Evolutionary conservation across 345 rosid species (phyloP).

Genomic region (Citrus sp.): DNA sequence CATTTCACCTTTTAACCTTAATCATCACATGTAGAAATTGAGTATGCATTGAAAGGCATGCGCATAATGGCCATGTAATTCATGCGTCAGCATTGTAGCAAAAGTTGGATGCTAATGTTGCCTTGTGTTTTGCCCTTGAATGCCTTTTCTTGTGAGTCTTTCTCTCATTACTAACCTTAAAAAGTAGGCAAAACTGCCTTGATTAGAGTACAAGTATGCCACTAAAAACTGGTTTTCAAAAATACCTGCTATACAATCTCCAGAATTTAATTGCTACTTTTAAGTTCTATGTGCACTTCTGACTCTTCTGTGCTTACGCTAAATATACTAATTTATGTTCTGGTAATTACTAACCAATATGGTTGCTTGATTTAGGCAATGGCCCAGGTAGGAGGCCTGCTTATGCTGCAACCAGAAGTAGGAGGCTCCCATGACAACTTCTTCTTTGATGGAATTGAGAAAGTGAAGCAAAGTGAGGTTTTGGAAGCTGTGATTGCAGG

Average conservation of each 20-base stretch:
- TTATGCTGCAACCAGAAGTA: conserved; percentile 89
- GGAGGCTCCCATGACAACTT: conserved; percentile 73
- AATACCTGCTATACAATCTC: neutral
- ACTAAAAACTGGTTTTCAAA: too few relatives aligned
- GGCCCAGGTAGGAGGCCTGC: conserved; percentile 93
- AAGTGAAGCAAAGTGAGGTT: conserved; percentile 57
- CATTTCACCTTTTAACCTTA: too few relatives aligned
- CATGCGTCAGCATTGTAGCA: too few relatives aligned
- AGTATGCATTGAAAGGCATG: too few relatives aligned
- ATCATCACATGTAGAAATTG: too few relatives aligned
- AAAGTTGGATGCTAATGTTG: too few relatives aligned
- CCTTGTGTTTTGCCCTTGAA: too few relatives aligned
- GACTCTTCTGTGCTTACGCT: neutral
- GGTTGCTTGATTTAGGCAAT: conserved; percentile 57
- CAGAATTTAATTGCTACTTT: neutral
- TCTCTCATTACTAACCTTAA: too few relatives aligned
- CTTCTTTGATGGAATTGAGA: conserved; percentile 85
- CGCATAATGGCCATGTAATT: too few relatives aligned
- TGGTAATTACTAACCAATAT: neutral
- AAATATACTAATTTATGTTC: neutral
- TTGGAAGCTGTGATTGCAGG: conserved; percentile 94
- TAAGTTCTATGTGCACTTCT: neutral
- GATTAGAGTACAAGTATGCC: too few relatives aligned
- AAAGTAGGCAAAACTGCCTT: too few relatives aligned
- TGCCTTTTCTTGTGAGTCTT: neutral